These are phyloP conservation scores for Rhexocercosporidium sp. DNA, from an alignment of 2,329 filamentous ascomycete genomes.

Conservation along the genomic window DNA sequence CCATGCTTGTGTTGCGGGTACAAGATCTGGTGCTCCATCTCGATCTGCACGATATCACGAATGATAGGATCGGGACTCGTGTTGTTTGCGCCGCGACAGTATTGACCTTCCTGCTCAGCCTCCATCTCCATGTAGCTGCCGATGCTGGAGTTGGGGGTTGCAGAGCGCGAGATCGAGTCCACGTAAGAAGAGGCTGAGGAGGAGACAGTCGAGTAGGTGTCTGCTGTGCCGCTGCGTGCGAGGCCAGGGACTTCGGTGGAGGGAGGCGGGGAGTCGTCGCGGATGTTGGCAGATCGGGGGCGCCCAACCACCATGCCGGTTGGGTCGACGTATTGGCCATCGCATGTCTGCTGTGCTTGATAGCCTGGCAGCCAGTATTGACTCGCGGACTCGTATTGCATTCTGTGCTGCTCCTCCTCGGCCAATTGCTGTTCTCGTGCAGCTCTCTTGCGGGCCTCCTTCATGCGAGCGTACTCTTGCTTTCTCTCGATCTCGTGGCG, in stretches of 20 bases:
- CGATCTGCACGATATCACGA: slow-evolving; percentile 38
- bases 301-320: slow-evolving; percentile 18
- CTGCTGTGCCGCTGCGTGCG: slow-evolving; percentile 41
- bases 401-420: slow-evolving; percentile 33
- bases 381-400: slow-evolving; percentile 33
- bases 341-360: slow-evolving; percentile 25
- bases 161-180: slow-evolving; percentile 36
- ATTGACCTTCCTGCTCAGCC: slow-evolving; percentile 13
- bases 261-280: slow-evolving; percentile 43
- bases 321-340: slow-evolving; percentile 29
- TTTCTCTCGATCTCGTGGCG: slow-evolving; percentile 57
- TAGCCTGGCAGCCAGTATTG: slow-evolving; percentile 36
- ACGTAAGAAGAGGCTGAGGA: slow-evolving; percentile 43
- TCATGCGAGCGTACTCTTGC: slow-evolving; percentile 34
- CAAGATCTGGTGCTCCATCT: slow-evolving; percentile 23
- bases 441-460: slow-evolving; percentile 32
- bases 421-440: slow-evolving; percentile 28
- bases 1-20: slow-evolving; percentile 31
- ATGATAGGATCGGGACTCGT: slow-evolving; percentile 15
- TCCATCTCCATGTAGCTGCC: slow-evolving; percentile 38
- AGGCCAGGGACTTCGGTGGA: slow-evolving; percentile 44
- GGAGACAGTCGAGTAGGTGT: slow-evolving; percentile 37
- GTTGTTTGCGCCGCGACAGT: slow-evolving; percentile 18
- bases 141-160: slow-evolving; percentile 44
- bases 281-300: slow-evolving; percentile 7